phyloP scores from a whole-genome alignment of 495 filamentous ascomycete species.

The Penicillium psychrofluorescens region DNA sequence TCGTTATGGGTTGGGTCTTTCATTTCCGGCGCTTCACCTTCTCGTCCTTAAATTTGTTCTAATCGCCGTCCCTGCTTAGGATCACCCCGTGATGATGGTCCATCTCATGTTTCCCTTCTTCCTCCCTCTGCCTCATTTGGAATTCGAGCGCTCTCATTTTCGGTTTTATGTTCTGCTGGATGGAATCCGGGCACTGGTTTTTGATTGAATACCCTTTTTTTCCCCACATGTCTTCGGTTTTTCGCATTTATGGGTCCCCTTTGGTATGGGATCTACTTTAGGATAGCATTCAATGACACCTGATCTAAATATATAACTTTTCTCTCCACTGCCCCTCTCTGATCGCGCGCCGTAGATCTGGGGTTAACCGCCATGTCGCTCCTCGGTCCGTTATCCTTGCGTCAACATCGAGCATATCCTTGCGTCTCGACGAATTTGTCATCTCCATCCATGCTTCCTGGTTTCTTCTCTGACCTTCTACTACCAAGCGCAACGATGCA shows the following conservation, averaged over 20 bases:
- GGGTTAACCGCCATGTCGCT: neutral
- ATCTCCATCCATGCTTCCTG: too few relatives aligned
- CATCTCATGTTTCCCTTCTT: conserved; percentile 3
- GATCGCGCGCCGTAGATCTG: too few relatives aligned
- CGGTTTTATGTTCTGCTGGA: conserved; percentile 3
- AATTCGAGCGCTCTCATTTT: conserved; percentile 23
- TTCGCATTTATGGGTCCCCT: conserved; percentile 5
- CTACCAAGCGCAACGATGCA: too few relatives aligned
- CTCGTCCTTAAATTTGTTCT: conserved; percentile 1
- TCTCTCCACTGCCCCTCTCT: neutral
- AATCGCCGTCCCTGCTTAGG: conserved; percentile 8
- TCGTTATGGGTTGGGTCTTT: neutral
- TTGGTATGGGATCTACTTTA: conserved; percentile 2
- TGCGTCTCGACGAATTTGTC: too few relatives aligned
- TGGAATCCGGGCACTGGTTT: neutral
- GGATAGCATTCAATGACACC: neutral
- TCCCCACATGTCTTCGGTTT: neutral
- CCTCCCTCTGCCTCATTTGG: conserved; percentile 12
- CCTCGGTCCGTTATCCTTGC: neutral
- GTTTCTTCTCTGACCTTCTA: too few relatives aligned
- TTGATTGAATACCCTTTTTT: conserved; percentile 16
- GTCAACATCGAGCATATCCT: too few relatives aligned
- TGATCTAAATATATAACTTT: neutral
- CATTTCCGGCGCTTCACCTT: neutral
- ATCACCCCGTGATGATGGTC: conserved; percentile 12